Evolutionary conservation across 2,329 filamentous ascomycete species (phyloP).

Genomic region (Onygenales sp.): DNA sequence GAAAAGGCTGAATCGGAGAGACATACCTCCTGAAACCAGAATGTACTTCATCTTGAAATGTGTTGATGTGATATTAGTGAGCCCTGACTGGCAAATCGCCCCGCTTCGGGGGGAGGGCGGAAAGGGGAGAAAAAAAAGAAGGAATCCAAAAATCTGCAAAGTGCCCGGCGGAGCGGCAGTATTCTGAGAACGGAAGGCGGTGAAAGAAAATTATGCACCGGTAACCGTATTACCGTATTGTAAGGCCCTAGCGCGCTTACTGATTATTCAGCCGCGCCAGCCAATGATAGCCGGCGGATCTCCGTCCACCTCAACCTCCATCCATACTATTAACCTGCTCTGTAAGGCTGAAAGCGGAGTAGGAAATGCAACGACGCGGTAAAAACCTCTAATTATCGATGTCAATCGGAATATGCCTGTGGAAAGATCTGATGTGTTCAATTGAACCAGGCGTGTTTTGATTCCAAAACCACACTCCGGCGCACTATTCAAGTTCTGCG

Average conservation of each 20-base stretch:
- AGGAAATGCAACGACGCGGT: too few species aligned
- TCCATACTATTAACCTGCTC: too few species aligned
- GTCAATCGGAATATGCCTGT: too few species aligned
- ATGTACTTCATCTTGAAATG: constrained; percentile 64
- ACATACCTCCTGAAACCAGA: constrained; percentile 65
- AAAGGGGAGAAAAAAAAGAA: neutral
- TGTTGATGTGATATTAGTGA: neutral
- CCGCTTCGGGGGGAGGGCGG: neutral
- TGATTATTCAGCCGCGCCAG: neutral
- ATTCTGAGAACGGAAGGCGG: constrained; percentile 1
- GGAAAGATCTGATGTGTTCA: too few species aligned
- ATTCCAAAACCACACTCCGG: too few species aligned
- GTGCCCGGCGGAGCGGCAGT: neutral
- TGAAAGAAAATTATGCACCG: neutral
- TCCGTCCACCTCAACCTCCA: too few species aligned
- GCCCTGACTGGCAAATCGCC: constrained; percentile 1
- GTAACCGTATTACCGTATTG: neutral
- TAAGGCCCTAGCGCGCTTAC: neutral
- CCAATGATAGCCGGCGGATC: neutral
- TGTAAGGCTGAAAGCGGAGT: too few species aligned
- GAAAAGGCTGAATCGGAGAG: neutral
- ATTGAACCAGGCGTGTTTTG: too few species aligned
- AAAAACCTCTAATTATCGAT: too few species aligned
- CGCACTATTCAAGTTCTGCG: too few species aligned
- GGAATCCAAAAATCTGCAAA: neutral